Evolutionary conservation across 2,329 filamentous ascomycete species (phyloP), one percentile per base, ranked within the genome.

Genomic region (Botrytis porri): DNA sequence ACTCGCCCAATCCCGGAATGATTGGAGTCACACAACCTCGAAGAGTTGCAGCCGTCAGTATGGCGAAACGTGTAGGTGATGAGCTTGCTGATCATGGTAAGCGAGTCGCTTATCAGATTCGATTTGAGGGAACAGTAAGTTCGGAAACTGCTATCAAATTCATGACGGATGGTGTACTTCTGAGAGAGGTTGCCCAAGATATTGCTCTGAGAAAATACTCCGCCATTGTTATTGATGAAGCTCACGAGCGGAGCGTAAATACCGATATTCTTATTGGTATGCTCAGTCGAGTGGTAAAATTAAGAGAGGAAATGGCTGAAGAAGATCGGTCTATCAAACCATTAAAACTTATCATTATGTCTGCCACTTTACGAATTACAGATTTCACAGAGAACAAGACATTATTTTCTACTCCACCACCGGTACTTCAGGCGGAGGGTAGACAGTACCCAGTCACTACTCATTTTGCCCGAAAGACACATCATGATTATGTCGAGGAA

Each of bases 191-290:
- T 71, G 91, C 93, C 0, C 91, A 96, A 76, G 96, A 99, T 80
- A 94, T 98, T 79, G 87, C 93, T 0, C 84, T 99, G 62, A 89
- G 88, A 67, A 97, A 97, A 78, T 99, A 99, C 82, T 98, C 95
- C 0, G 93, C 92, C 22, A 93, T 99, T 70, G 89, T 99, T 66
- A 95, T 99, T 74, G 96, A 99, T 79, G 96, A 99, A 83, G 96
- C 96, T 1, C 96, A 99, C 84, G 96, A 99, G 82, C 89, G 97
- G 78, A 98, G 94, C 79, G 93, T 98, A 78, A 98, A 99, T 80
- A 99, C 97, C 0, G 97, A 99, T 81, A 97, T 99, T 59, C 84
- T 99, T n/a, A 95, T 99, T 77, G 96, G 96, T 69, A 97, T 99
- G 90, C 89, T 98, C 25, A 98, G 95, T 80, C 90, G 95, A 79